Conservation (phyloP, 345 rosid genomes). For the Camelina laxa region DNA sequence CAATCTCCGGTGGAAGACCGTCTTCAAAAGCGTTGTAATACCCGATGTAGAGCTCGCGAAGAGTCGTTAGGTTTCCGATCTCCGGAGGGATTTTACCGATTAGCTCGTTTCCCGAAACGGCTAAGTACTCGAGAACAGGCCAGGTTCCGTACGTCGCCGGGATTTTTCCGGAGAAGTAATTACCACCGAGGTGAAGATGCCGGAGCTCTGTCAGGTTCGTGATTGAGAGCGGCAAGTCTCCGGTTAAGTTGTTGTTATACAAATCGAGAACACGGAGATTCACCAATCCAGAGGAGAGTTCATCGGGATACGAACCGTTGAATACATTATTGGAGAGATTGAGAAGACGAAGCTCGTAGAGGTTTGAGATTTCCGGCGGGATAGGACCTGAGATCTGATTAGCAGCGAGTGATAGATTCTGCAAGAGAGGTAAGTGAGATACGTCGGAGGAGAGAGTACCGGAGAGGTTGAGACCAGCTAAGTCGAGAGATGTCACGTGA, state of each 20-base stretch:
- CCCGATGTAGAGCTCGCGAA: constrained; percentile 78
- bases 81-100: constrained; percentile 67
- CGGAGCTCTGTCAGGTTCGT: constrained; percentile 58
- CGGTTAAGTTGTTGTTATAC: constrained; percentile 88
- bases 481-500: constrained; percentile 66
- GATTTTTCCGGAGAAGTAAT: constrained; percentile 68
- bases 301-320: constrained; percentile 61
- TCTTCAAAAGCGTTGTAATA: constrained; percentile 70
- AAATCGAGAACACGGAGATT: constrained; percentile 74
- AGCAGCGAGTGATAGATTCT: constrained; percentile 57
- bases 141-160: constrained; percentile 69
- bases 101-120: constrained; percentile 79
- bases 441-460: constrained; percentile 68
- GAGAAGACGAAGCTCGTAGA: constrained; percentile 60
- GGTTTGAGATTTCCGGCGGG: constrained; percentile 57
- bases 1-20: constrained; percentile 73
- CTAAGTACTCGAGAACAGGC: constrained; percentile 66
- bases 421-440: constrained; percentile 58
- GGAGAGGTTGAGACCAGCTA: constrained; percentile 62
- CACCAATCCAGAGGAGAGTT: constrained; percentile 54
- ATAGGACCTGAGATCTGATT: constrained; percentile 69
- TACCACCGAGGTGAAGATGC: constrained; percentile 83
- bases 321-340: constrained; percentile 80
- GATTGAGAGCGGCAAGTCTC: constrained; percentile 63
- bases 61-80: constrained; percentile 64